Base-by-base conservation (phyloP, 805 yeast species). In the Ascoidea rubescens region DNA sequence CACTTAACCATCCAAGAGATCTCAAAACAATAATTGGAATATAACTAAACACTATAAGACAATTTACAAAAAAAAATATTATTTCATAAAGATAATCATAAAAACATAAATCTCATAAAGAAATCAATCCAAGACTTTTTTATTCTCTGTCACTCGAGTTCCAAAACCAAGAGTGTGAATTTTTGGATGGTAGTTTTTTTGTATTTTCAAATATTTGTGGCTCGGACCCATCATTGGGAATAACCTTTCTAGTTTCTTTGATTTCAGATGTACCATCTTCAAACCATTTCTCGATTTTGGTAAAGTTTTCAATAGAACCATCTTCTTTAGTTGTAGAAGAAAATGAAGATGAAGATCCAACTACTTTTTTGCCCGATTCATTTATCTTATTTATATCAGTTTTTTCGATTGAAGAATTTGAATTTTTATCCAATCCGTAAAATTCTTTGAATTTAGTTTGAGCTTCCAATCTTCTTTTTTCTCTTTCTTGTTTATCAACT, bases 211-310 rank as follows among this genome's bases (percentile, higher is more conserved):
- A 67, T 12, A 67, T 58, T 28, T 59, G 60, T 6, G 73, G 69
- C 48, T 66, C 59, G 5, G 70, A 57, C 5, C 72, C 77, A 50
- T 67, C 67, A 5, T 56, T 56, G 43, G 75, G 73, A 42, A 63
- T 59, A 5, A 67, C 54, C 51, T 66, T 73, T 55, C 64, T 72
- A 43, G 65, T 60, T 46, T 71, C 69, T 50, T 65, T 69, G 28
- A 67, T 58, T 47, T 68, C 62, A 8, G 68, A 65, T 62, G 64
- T 56, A 0, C 81, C 81, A 57, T 77, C 78, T 21, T 62, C 66
- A 55, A 58, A 76, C 37, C 60, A 66, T 31, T 71, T 69, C 50
- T 67, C 62, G 6, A 60, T 55, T 49, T 66, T 66, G 2, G 70
- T 68, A 31, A 66, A 54, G 54, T 71, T 72, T 55, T 75, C 76